Conservation (phyloP, 2,329 filamentous ascomycete species). For the Fusarium tupiense region DNA sequence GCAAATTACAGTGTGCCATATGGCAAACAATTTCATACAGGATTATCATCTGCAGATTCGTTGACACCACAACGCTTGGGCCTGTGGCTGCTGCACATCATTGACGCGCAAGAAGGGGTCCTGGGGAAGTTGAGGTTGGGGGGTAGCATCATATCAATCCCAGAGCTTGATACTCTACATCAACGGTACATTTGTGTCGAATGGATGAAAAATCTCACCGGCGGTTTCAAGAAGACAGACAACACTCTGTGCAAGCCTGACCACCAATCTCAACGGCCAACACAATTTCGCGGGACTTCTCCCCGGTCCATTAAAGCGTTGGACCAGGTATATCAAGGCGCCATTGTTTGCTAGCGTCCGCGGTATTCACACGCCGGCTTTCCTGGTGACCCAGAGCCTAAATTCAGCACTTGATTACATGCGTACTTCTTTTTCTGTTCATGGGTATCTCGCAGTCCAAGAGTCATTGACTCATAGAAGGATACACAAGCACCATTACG, state of each 20-base stretch:
- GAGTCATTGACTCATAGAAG: neutral
- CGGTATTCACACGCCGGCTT: conserved; percentile 3
- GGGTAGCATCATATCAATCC: conserved; percentile 6
- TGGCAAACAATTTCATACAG: conserved; percentile 25
- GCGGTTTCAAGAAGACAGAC: conserved; percentile 6
- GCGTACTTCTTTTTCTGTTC: neutral
- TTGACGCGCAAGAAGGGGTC: conserved; percentile 35
- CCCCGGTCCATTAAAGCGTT: conserved; percentile 28
- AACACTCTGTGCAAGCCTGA: neutral
- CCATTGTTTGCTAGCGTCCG: conserved; percentile 33
- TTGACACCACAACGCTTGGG: conserved; percentile 36
- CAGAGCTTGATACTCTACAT: neutral
- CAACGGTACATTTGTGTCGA: neutral
- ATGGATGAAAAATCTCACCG: neutral
- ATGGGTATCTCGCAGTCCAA: neutral
- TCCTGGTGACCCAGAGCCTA: conserved; percentile 12
- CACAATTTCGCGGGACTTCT: conserved; percentile 32
- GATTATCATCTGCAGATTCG: conserved; percentile 20
- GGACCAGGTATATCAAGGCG: conserved; percentile 3
- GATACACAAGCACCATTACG: conserved; percentile 10
- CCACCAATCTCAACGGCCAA: neutral
- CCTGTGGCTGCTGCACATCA: conserved; percentile 44
- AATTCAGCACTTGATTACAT: conserved; percentile 3
- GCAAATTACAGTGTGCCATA: conserved; percentile 29
- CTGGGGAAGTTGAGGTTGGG: conserved; percentile 34